Percentiles rank a stretch among this genome's conserved stretches.
Evolutionary conservation across 2,329 filamentous ascomycete genomes (phyloP).

Genomic region (Chaetomium sp.): DNA sequence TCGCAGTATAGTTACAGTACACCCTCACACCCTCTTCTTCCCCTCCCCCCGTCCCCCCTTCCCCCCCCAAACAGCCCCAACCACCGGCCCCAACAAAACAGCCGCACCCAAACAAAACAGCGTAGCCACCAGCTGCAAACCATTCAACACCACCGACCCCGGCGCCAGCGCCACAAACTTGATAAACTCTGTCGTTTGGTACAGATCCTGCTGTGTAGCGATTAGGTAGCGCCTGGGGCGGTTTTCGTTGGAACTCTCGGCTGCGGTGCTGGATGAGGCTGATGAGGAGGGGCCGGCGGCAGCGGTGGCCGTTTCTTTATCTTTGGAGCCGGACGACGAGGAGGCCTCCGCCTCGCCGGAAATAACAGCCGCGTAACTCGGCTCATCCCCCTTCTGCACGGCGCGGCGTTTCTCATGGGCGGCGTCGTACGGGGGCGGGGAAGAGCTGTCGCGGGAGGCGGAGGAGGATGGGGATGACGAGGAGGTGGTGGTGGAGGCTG

Average conservation of each 20-base stretch:
- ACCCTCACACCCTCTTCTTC: background rate
- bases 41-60: background rate
- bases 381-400: conserved; percentile 14
- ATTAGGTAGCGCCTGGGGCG: conserved; percentile 61
- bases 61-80: conserved; percentile 2
- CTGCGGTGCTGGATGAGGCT: background rate
- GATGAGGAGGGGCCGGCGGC: background rate
- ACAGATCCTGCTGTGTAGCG: conserved; percentile 69
- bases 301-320: background rate
- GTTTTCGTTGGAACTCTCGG: background rate
- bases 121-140: conserved; percentile 49
- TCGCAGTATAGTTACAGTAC: too few species aligned
- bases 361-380: conserved; percentile 16
- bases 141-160: conserved; percentile 43
- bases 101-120: conserved; percentile 57
- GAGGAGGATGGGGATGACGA: conserved; percentile 1
- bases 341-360: background rate
- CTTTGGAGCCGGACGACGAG: background rate
- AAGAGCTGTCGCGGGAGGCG: conserved; percentile 20
- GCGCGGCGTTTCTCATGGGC: conserved; percentile 10
- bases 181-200: conserved; percentile 69
- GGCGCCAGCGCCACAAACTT: conserved; percentile 62
- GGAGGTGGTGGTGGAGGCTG: conserved; percentile 15
- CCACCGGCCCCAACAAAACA: conserved; percentile 23
- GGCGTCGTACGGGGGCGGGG: conserved; percentile 8